Conservation (phyloP, 768 basidiomycete species). For the Pisolithus orientalis region DNA sequence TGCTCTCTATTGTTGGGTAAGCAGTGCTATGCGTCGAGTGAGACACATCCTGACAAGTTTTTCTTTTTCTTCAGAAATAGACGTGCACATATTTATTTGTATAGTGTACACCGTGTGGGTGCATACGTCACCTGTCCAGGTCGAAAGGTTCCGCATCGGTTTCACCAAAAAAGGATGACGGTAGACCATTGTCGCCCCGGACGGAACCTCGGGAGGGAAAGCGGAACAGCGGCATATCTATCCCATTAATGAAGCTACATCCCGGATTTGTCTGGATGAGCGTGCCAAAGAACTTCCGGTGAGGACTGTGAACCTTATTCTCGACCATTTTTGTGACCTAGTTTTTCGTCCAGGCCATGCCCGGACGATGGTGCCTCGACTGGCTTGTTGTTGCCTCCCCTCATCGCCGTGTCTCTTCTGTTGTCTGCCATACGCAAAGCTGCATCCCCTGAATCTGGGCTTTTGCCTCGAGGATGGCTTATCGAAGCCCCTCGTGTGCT, state of each 20-base stretch:
- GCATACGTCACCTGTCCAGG: constrained; percentile 42
- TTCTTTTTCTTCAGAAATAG: constrained; percentile 42
- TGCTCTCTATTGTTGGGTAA: constrained; percentile 50
- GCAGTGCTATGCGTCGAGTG: constrained; percentile 3
- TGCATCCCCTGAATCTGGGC: constrained; percentile 21
- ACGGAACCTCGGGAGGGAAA: constrained; percentile 43
- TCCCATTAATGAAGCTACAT: constrained; percentile 37
- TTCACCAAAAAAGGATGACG: constrained; percentile 15
- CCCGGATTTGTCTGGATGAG: constrained; percentile 86
- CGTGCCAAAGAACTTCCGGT: constrained; percentile 84
- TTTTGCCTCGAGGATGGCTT: constrained; percentile 61
- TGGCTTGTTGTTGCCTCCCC: constrained; percentile 76
- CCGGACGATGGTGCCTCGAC: constrained; percentile 83
- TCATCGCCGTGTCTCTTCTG: constrained; percentile 68
- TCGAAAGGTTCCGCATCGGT: constrained; percentile 6
- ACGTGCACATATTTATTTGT: constrained; percentile 46
- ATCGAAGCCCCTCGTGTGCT: constrained; percentile 69
- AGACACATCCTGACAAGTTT: constrained; percentile 1
- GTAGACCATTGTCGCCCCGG: constrained; percentile 34
- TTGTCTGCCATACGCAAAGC: constrained; percentile 42
- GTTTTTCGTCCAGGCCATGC: constrained; percentile 49
- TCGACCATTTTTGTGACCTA: constrained; percentile 5
- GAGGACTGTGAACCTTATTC: constrained; percentile 8
- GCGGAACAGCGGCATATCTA: constrained; percentile 26
- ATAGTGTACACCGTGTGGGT: constrained; percentile 58